These are phyloP conservation scores for Hordeum marinum DNA, from an alignment of 176 grass and related monocot genomes.

Conservation along the genomic window DNA sequence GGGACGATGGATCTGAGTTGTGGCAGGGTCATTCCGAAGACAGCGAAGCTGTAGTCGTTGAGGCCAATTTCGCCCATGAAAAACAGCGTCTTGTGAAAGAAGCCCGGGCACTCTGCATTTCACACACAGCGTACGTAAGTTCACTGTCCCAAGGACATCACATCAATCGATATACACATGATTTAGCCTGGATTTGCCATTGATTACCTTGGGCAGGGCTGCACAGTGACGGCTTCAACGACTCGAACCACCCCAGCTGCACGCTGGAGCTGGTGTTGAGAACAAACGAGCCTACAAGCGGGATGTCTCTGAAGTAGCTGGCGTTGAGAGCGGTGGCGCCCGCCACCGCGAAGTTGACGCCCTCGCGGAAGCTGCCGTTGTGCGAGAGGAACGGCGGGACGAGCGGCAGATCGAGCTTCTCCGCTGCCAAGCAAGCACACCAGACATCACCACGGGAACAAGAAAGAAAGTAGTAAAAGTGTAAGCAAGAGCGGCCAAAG, in stretches of 20 bases:
- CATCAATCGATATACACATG: background rate
- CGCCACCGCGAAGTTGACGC: conserved; percentile 49
- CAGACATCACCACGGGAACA: background rate
- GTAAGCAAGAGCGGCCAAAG: background rate
- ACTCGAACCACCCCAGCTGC: conserved; percentile 47
- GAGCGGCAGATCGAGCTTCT: conserved; percentile 20
- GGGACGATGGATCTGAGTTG: conserved; percentile 18
- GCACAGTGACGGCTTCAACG: conserved; percentile 40
- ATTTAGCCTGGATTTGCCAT: too few species aligned
- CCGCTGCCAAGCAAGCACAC: background rate
- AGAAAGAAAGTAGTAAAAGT: background rate
- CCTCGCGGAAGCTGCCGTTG: conserved; percentile 26
- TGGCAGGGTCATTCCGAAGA: background rate
- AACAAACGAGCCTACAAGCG: background rate
- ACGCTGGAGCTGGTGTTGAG: conserved; percentile 23
- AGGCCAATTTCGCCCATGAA: conserved; percentile 31
- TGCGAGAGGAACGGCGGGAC: conserved; percentile 28
- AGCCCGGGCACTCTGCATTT: conserved; percentile 11
- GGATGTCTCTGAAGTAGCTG: conserved; percentile 20
- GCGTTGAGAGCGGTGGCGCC: conserved; percentile 29
- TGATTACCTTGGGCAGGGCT: background rate
- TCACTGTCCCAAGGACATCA: background rate
- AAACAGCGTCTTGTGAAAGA: conserved; percentile 28
- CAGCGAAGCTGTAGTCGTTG: conserved; percentile 19
- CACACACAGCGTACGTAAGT: background rate